Evolutionary conservation across 2,329 filamentous ascomycete species (phyloP).

Genomic region (Colletotrichum somersetense): DNA sequence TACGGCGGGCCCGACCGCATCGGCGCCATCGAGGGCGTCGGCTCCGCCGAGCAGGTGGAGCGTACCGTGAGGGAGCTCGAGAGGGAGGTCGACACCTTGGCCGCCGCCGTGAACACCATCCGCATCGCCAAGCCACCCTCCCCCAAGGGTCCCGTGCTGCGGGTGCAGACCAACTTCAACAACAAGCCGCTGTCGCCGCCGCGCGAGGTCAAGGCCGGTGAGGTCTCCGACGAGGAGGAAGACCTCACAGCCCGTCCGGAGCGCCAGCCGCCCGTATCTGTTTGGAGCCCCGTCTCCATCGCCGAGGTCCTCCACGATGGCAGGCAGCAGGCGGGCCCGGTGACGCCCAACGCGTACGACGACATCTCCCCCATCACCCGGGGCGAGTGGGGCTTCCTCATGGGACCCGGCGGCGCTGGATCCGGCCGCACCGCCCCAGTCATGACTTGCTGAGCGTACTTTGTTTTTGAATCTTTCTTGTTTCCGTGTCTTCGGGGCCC

Average conservation of each 20-base stretch:
- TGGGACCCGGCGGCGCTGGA: constrained; percentile 61
- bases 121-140: constrained; percentile 38
- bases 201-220: constrained; percentile 28
- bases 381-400: constrained; percentile 73
- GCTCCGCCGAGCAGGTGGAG: constrained; percentile 42
- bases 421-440: constrained; percentile 62
- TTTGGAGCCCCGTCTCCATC: constrained; percentile 56
- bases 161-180: constrained; percentile 60
- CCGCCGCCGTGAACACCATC: constrained; percentile 26
- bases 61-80: constrained; percentile 33
- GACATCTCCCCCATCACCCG: constrained; percentile 73
- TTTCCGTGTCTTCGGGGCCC: not conserved
- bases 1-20: constrained; percentile 64
- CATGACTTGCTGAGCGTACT: constrained; percentile 61
- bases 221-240: constrained; percentile 50
- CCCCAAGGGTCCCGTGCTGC: constrained; percentile 50
- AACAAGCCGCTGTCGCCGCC: constrained; percentile 23
- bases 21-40: constrained; percentile 61
- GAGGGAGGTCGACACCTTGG: constrained; percentile 27
- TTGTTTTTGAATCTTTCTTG: not conserved
- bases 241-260: constrained; percentile 55
- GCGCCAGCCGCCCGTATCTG: constrained; percentile 45
- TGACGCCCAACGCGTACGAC: constrained; percentile 70
- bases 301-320: constrained; percentile 56
- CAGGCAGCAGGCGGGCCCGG: constrained; percentile 56